Evolutionary conservation across 2,329 filamentous ascomycete species (phyloP).

Genomic region (Fusarium citri): DNA sequence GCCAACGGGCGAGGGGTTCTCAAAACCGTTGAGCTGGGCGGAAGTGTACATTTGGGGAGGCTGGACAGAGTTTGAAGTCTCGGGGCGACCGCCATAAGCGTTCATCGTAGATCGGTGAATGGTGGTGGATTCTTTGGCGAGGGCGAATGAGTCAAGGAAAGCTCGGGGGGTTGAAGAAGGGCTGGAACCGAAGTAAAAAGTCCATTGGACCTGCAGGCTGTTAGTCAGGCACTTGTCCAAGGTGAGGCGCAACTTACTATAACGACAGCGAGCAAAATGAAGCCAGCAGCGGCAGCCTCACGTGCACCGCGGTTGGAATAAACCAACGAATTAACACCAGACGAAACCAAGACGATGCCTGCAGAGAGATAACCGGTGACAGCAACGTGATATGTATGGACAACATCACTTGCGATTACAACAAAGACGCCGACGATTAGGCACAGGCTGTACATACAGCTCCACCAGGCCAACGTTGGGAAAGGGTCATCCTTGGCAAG

Average conservation of each 20-base stretch:
- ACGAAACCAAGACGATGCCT: slow-evolving; percentile 86
- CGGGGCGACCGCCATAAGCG: slow-evolving; percentile 80
- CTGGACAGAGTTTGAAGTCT: slow-evolving; percentile 81
- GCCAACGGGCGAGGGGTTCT: slow-evolving; percentile 89
- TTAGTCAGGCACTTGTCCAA: slow-evolving; percentile 20
- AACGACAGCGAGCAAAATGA: slow-evolving; percentile 93
- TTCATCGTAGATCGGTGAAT: slow-evolving; percentile 78
- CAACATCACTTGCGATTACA: slow-evolving; percentile 85
- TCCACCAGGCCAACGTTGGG: slow-evolving; percentile 94
- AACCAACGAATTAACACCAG: slow-evolving; percentile 86
- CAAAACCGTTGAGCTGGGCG: slow-evolving; percentile 92
- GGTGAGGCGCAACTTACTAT: slow-evolving; percentile 70
- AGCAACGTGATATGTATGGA: slow-evolving; percentile 91
- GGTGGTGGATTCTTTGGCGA: slow-evolving; percentile 84
- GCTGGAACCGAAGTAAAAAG: slow-evolving; percentile 97
- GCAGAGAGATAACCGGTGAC: slow-evolving; percentile 88
- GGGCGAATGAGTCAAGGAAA: slow-evolving; percentile 94
- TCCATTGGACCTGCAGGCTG: slow-evolving; percentile 84
- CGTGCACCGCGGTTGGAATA: slow-evolving; percentile 79
- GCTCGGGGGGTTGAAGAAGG: slow-evolving; percentile 87
- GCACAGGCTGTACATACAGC: slow-evolving; percentile 85
- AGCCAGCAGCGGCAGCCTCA: slow-evolving; percentile 90
- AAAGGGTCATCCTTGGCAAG: slow-evolving; percentile 58
- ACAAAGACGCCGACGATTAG: slow-evolving; percentile 83
- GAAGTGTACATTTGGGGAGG: slow-evolving; percentile 98